Evolutionary conservation across 495 filamentous ascomycete species (phyloP), one percentile per base, ranked within the genome.

Genomic region (Daldinia loculata): DNA sequence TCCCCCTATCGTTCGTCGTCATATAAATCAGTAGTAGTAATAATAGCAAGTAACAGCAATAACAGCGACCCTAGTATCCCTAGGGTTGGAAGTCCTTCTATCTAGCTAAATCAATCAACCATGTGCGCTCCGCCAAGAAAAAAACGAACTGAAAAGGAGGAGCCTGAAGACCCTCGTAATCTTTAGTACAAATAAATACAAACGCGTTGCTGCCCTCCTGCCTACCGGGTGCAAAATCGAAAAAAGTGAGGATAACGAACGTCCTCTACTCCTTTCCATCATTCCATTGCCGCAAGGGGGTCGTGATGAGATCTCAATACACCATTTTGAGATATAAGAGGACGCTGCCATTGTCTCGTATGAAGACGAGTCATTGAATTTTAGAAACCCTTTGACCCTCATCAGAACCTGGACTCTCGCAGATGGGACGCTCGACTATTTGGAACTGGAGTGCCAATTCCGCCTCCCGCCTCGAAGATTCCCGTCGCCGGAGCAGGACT

Each of bases 401-500:
- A 36, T 50, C 32, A 62, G 27, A 73, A 75, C 14, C 74, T 53
- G 12, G 66, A 38, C 29, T 82, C 79, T 7, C 80, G 72, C 14
- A 84, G 72, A 53, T 83, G 81, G 5, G 75, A 74, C 53, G 77
- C 77, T 19, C 81, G 74, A 11, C 71, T 75, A n/a, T 72, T 72
- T 2, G 65, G 32, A 2, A 32, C 51, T 0, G 70, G 66, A 7
- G 70, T 63, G 5, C 30, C 52, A 52, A 48, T 67, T 12, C 65
- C 71, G 5, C 29, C 61, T 5, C 63, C 71, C 0, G 48, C 43
- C 19, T 77, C 72, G 36, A 75, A 76, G 1, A 74, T 55, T 2
- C 72, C 71, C 2, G 61, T 45, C n/a, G 67, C 74, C 7, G 69
- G 69, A 12, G 82, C 79, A 12, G 83, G 83, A 66, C 83, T 85